A percentile compares a stretch with the other conserved stretches of the same genome.
These are phyloP conservation scores for Cucumis hystrix DNA, from an alignment of 306 rosid species.

Conservation along the genomic window DNA sequence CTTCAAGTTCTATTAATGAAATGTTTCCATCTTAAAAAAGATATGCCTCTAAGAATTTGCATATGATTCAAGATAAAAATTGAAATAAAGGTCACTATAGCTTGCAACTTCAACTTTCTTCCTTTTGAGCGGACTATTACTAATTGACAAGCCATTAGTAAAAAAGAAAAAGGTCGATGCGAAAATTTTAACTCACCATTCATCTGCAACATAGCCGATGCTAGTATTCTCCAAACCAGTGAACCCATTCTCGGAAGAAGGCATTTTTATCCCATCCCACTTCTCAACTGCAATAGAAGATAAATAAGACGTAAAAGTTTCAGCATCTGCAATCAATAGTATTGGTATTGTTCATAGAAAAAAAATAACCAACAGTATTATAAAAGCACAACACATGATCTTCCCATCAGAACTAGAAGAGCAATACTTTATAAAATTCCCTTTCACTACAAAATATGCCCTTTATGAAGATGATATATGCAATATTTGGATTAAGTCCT, in stretches of 20 bases:
- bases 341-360: background rate
- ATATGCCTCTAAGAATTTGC: background rate
- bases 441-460: background rate
- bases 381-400: background rate
- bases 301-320: background rate
- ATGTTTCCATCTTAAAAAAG: background rate
- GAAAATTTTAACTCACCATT: conserved; percentile 47
- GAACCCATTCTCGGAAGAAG: conserved; percentile 21
- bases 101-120: background rate
- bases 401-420: background rate
- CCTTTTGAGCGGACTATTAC: background rate
- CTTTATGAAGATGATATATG: background rate
- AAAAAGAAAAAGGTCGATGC: background rate
- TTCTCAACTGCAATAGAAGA: conserved; percentile 41
- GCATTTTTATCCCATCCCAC: conserved; percentile 65
- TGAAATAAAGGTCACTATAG: background rate
- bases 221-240: conserved; percentile 15
- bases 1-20: too few relatives aligned
- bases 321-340: conserved; percentile 2
- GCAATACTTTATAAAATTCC: background rate
- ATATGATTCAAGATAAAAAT: background rate
- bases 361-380: background rate
- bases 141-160: background rate
- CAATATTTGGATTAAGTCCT: background rate
- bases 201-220: conserved; percentile 75